phyloP scores from a whole-genome alignment of 2,329 filamentous ascomycete genomes.

The Penicillium digitatum region DNA sequence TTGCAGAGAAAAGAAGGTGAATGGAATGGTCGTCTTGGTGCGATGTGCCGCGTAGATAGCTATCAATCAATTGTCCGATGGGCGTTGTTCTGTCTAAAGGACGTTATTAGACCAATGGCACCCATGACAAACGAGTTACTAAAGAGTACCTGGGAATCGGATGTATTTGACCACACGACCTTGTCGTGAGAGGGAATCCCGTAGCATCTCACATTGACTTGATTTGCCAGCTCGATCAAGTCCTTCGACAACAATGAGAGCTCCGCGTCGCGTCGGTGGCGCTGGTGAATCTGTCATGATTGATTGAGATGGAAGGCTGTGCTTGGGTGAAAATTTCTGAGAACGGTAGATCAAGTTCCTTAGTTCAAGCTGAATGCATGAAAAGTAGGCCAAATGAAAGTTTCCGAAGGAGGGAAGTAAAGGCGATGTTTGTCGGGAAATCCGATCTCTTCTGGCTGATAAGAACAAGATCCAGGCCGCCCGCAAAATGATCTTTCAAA shows the following conservation, averaged over 20 bases:
- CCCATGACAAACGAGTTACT: background rate
- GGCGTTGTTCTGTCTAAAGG: conserved; percentile 70
- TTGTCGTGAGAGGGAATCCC: conserved; percentile 48
- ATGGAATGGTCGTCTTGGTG: conserved; percentile 84
- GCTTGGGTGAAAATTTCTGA: background rate
- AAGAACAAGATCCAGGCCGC: conserved; percentile 12
- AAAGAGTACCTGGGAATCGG: conserved; percentile 63
- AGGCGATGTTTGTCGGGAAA: conserved; percentile 11
- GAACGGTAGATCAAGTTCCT: background rate
- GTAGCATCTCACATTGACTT: conserved; percentile 73
- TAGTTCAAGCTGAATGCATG: background rate
- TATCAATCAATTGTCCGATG: conserved; percentile 82
- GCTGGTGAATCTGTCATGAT: conserved; percentile 3
- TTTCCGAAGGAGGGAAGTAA: background rate
- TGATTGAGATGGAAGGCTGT: background rate
- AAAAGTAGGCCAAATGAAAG: background rate
- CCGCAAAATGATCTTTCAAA: conserved; percentile 12
- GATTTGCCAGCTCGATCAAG: conserved; percentile 89
- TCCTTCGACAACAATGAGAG: conserved; percentile 80
- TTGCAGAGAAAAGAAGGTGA: conserved; percentile 84
- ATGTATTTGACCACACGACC: conserved; percentile 56
- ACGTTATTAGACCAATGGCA: conserved; percentile 11
- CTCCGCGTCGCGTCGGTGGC: conserved; percentile 51
- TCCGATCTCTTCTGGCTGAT: conserved; percentile 19
- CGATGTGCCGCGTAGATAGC: conserved; percentile 68